These are phyloP conservation scores for Solanum hybrid DNA, from an alignment of 305 asterid species.

Conservation along the genomic window DNA sequence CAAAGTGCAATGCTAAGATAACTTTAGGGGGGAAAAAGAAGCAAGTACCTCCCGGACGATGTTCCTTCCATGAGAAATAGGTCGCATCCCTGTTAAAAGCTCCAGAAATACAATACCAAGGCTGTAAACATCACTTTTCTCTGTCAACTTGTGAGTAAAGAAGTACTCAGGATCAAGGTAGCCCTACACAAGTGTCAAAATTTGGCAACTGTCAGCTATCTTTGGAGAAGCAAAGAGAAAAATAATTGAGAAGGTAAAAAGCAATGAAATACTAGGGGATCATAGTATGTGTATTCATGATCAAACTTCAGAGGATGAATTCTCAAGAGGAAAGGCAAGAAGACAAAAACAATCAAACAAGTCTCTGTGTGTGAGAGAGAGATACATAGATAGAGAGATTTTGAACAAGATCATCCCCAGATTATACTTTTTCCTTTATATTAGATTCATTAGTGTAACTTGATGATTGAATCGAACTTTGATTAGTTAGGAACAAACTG, in stretches of 20 bases:
- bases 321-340: background rate
- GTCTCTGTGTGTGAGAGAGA: background rate
- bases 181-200: slow-evolving; percentile 39
- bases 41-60: slow-evolving; percentile 62
- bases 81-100: slow-evolving; percentile 68
- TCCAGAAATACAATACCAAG: slow-evolving; percentile 84
- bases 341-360: background rate
- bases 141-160: slow-evolving; percentile 76
- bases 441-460: background rate
- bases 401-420: background rate
- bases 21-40: background rate
- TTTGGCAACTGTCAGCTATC: background rate
- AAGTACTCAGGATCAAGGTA: slow-evolving; percentile 81
- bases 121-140: slow-evolving; percentile 91
- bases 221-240: background rate
- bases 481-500: background rate
- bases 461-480: background rate
- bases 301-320: background rate
- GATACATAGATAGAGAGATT: background rate
- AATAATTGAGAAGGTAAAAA: background rate
- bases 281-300: background rate
- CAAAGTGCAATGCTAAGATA: background rate
- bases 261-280: background rate
- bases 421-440: background rate
- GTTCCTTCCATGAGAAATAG: slow-evolving; percentile 66